Percentiles rank a stretch among this genome's conserved stretches.
These are phyloP conservation scores for Tricholoma sp. DNA, from an alignment of 768 basidiomycete genomes.

Conservation along the genomic window DNA sequence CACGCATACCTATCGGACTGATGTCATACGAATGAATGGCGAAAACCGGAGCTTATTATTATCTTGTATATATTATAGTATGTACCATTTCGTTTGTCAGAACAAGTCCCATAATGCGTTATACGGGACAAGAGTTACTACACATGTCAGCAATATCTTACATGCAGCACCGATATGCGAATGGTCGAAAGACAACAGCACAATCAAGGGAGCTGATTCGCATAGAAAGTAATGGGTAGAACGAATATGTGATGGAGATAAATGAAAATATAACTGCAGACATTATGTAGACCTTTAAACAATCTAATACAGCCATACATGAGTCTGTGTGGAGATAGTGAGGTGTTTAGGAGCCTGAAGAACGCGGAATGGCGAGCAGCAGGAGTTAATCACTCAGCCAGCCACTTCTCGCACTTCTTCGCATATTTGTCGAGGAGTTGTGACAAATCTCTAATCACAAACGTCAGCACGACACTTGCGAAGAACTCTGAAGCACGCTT, in stretches of 20 bases:
- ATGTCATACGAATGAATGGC: background rate
- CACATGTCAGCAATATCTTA: background rate
- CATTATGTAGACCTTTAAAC: background rate
- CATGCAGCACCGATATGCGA: background rate
- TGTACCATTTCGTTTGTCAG: slow-evolving; percentile 7
- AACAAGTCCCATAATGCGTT: background rate
- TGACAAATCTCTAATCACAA: slow-evolving; percentile 85
- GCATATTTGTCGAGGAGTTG: slow-evolving; percentile 88
- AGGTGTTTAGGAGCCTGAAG: background rate
- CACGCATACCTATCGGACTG: background rate
- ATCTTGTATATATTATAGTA: slow-evolving; percentile 15
- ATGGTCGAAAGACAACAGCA: background rate
- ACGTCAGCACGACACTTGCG: slow-evolving; percentile 80
- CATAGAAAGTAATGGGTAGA: background rate
- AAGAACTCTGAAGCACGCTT: slow-evolving; percentile 89
- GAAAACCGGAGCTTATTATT: background rate
- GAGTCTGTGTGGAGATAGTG: background rate
- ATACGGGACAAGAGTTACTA: background rate
- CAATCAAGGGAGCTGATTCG: background rate
- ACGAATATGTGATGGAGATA: background rate
- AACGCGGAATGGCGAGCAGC: background rate
- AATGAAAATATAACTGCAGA: background rate
- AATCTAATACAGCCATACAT: background rate
- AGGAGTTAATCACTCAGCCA: slow-evolving; percentile 57
- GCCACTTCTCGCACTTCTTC: slow-evolving; percentile 91